Evolutionary conservation across 1,284 basidiomycete species (phyloP).

Genomic region (Cryptococcus maquisensis): DNA sequence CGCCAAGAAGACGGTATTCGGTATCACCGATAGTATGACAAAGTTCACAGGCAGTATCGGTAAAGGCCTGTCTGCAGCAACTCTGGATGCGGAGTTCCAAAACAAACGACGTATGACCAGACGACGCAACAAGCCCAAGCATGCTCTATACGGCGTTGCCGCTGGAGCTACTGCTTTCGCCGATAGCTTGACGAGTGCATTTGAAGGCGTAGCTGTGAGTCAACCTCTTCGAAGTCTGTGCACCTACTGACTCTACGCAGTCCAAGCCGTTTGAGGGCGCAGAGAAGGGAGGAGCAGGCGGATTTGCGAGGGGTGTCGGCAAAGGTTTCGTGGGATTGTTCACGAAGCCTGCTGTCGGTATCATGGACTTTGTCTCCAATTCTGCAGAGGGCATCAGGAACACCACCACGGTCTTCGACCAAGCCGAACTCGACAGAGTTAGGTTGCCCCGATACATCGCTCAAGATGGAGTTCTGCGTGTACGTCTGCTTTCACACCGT

Average conservation of each 20-base stretch:
- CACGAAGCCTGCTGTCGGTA: slow-evolving; percentile 94
- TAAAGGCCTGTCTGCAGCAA: slow-evolving; percentile 94
- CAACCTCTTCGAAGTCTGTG: neutral
- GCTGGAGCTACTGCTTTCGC: slow-evolving; percentile 93
- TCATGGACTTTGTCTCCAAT: slow-evolving; percentile 93
- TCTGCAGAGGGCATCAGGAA: slow-evolving; percentile 98
- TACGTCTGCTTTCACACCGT: slow-evolving; percentile 48
- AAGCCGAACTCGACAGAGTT: slow-evolving; percentile 80
- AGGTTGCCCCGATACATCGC: slow-evolving; percentile 85
- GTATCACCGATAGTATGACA: slow-evolving; percentile 89
- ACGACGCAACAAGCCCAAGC: slow-evolving; percentile 88
- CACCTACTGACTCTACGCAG: slow-evolving; percentile 45
- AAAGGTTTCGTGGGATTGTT: slow-evolving; percentile 86
- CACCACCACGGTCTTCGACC: slow-evolving; percentile 97
- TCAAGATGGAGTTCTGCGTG: slow-evolving; percentile 75
- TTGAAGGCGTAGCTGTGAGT: slow-evolving; percentile 88
- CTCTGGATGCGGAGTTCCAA: slow-evolving; percentile 95
- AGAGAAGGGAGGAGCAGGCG: slow-evolving; percentile 85
- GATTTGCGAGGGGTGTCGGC: slow-evolving; percentile 97
- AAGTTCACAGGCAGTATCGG: slow-evolving; percentile 97
- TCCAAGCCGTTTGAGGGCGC: slow-evolving; percentile 96
- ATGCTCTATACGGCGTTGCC: slow-evolving; percentile 94
- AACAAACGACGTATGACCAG: slow-evolving; percentile 80
- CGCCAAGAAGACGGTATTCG: slow-evolving; percentile 98
- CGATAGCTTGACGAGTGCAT: slow-evolving; percentile 87